Base-by-base conservation (phyloP, 495 filamentous ascomycete genomes). In the Xylaria flabelliformis region DNA sequence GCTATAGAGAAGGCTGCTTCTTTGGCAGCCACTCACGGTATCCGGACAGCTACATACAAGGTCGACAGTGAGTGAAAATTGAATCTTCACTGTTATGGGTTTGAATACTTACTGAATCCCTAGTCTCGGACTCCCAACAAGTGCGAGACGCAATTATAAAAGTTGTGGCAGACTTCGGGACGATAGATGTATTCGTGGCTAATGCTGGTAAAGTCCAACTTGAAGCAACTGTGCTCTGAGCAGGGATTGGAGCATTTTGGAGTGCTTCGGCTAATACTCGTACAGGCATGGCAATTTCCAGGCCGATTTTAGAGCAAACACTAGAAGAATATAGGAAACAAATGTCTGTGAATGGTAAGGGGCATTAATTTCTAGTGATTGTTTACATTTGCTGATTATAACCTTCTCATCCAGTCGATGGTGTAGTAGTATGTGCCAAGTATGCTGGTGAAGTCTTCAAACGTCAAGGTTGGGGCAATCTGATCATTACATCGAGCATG, bases 401-500 rank as follows among this genome's bases (percentile, higher is more conserved):
- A 4, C 42, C 42, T 1, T 46, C 4, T 46, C 4, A 46, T 17
- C 42, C 5, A 46, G 42, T 46, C 13, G 42, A 46, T 46, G 42
- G 42, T 17, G 42, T 46, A 46, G 42, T 46, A 4, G 42, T 15
- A 46, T 46, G 42, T 6, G 42, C 15, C 0, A 46, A 46, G 42
- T 46, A 46, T 17, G 13, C 15, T 4, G 42, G 42, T 46, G 42
- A 46, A 46, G 42, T 46, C 15, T 46, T 46, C 13, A 46, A 46
- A 46, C 42, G 42, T 46, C 42, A 46, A 17, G 42, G 62, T 32
- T 44, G 8, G 12, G 72, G 72, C 4, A 73, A 73, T 53, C 41
- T 73, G 12, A 81, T 90, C 67, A 84, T 88, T 67, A 85, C 88
- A 67, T 87, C 87, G 19, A 89, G 88, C 63, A 90, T 91, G 88